Base-by-base conservation (phyloP, 805 yeast species). In the Torulaspora franciscae region DNA sequence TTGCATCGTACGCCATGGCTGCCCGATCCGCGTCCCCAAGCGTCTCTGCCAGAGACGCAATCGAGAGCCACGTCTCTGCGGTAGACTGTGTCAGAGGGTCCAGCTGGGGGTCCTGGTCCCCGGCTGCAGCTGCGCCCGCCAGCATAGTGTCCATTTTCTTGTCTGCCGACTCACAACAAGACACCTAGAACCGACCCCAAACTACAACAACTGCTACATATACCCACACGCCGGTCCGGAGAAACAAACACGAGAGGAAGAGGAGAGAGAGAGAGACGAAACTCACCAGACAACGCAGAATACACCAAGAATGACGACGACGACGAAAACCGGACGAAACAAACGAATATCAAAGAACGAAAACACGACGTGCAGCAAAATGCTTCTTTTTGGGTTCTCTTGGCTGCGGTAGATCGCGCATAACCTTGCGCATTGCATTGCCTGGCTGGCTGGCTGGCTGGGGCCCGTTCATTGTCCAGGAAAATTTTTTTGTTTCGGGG, bases 1-100 rank as follows among this genome's bases (percentile, higher is more conserved):
- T 95, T 17, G 88, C 76, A 59, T 93, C 95, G 61, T 86, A 89
- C 25, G 95, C 88, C 54, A 80, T 79, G 30, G 88, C 81, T 4
- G 98, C 98, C 54, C 87, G 79, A 54, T 90, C 96, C 42, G 80
- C 81, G 59, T 90, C 95, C 15, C 91, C 95, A 47, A 93, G 71
- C 40, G 87, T 73, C 63, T 91, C 97, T 17, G 98, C 96, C 51
- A 89, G 74, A 7, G 87, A 77, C 15, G 96, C 96, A 44, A 88
- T 79, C 14, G 95, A 89, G 38, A 85, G 69, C 96, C 96, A 89
- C 3, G 96, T 84, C 43, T 83, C 84, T 1, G 86, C 81, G 19
- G 87, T 82, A 40, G 87, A 81, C 50, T 65, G 69, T 33, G 62
- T 72, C 62, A 60, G 61, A 47, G 60, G 67, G 27, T 63, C 71